These are phyloP conservation scores for Pleurotus cornucopiae DNA, from an alignment of 768 basidiomycete genomes.

Conservation along the genomic window DNA sequence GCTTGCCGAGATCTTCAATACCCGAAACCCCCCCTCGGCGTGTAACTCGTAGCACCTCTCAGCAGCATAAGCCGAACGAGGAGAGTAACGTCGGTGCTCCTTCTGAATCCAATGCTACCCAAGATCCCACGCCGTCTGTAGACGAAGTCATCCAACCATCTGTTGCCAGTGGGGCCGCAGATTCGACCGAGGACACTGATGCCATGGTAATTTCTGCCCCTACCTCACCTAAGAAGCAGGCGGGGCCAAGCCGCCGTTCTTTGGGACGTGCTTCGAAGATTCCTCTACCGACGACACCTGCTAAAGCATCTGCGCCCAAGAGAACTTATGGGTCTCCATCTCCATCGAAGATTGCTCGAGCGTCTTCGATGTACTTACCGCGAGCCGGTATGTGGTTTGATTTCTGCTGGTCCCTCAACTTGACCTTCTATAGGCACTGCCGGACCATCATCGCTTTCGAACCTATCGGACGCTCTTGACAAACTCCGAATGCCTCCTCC, in stretches of 20 bases:
- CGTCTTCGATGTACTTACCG: conserved; percentile 23
- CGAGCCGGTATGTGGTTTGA: conserved; percentile 22
- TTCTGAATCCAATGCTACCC: not conserved
- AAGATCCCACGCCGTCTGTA: too few relatives aligned
- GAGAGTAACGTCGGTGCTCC: conserved; percentile 18
- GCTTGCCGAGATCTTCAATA: conserved; percentile 20
- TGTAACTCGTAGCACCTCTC: conserved; percentile 32
- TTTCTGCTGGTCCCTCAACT: conserved; percentile 12
- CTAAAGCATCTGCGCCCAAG: conserved; percentile 1
- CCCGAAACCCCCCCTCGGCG: conserved; percentile 20
- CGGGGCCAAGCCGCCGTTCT: conserved; percentile 3
- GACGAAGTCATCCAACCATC: too few relatives aligned
- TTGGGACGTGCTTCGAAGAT: conserved; percentile 17
- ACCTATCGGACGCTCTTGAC: conserved; percentile 63
- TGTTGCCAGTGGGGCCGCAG: not conserved
- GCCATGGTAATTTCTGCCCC: not conserved
- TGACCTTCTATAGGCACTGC: conserved; percentile 15
- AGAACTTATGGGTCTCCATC: conserved; percentile 16
- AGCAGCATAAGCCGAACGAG: conserved; percentile 22
- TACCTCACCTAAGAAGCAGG: not conserved
- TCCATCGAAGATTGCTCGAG: conserved; percentile 27
- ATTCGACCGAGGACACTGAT: not conserved
- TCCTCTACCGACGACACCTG: conserved; percentile 21
- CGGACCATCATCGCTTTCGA: conserved; percentile 50
- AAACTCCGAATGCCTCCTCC: conserved; percentile 67